Evolutionary conservation across 306 rosid species (phyloP).

Genomic region (Sechiopsis laciniata): DNA sequence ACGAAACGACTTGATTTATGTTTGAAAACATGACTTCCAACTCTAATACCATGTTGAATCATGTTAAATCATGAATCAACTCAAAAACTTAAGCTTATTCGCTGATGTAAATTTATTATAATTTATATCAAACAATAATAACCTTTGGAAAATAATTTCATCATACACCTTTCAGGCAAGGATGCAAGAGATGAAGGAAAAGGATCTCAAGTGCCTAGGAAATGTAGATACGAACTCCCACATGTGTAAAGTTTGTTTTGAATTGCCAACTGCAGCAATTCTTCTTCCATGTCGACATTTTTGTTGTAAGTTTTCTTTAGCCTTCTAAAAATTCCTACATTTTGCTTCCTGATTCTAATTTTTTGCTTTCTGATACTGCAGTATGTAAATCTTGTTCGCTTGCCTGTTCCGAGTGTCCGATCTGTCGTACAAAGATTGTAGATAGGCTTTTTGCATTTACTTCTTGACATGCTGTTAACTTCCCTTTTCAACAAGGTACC

Average conservation of each 20-base stretch:
- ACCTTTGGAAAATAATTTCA: not conserved
- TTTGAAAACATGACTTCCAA: too few species aligned
- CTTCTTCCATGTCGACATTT: conserved; percentile 97
- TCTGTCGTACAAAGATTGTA: conserved; percentile 87
- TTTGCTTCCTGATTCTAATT: not conserved
- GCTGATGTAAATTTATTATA: too few species aligned
- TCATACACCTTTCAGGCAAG: conserved; percentile 52
- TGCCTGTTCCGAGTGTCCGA: conserved; percentile 95
- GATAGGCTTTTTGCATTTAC: conserved; percentile 98
- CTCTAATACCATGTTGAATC: too few species aligned
- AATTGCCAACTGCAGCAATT: conserved; percentile 91
- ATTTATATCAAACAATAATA: too few species aligned
- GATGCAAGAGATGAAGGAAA: conserved; percentile 94
- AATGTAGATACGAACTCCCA: conserved; percentile 87
- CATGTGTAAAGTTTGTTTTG: conserved; percentile 91
- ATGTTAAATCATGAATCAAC: too few species aligned
- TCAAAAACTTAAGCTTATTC: too few species aligned
- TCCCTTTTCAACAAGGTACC: conserved; percentile 40
- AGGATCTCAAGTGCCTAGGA: conserved; percentile 65
- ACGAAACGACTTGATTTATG: too few species aligned
- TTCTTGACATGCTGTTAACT: conserved; percentile 36
- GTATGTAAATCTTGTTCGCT: conserved; percentile 95
- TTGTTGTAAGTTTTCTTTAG: conserved; percentile 58
- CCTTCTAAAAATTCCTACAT: not conserved
- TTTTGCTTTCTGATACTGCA: conserved; percentile 24